A percentile compares a stretch with the other conserved stretches of the same genome.
Evolutionary conservation across 2,329 filamentous ascomycete genomes (phyloP).

Genomic region (Lecanoromycetidae sp.): DNA sequence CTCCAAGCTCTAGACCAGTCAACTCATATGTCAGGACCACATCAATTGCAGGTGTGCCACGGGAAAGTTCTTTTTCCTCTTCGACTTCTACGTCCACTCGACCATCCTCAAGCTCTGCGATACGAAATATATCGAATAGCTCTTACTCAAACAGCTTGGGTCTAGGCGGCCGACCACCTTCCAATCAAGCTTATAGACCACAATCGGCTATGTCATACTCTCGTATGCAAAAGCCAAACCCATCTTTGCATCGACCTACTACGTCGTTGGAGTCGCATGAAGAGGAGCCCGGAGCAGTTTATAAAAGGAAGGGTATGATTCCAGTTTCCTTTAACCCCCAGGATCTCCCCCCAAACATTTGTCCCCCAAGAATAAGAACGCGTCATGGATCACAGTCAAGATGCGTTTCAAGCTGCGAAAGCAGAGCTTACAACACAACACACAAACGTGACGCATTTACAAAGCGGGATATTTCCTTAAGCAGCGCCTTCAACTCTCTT

Average conservation of each 20-base stretch:
- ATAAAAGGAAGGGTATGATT: constrained; percentile 42
- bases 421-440: constrained; percentile 22
- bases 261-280: constrained; percentile 32
- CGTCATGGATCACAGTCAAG: constrained; percentile 22
- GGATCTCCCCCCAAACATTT: constrained; percentile 15
- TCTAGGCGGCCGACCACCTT: constrained; percentile 37
- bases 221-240: constrained; percentile 35
- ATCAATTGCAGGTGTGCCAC: constrained; percentile 28
- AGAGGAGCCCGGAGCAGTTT: constrained; percentile 25
- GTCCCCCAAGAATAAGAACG: constrained; percentile 15
- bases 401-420: constrained; percentile 22
- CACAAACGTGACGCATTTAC: too few relatives aligned
- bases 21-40: constrained; percentile 35
- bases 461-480: constrained; percentile 28
- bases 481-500: constrained; percentile 27
- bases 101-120: constrained; percentile 29
- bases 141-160: constrained; percentile 49
- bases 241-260: constrained; percentile 30
- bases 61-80: constrained; percentile 25
- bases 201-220: constrained; percentile 42
- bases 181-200: constrained; percentile 34
- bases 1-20: constrained; percentile 21
- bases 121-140: constrained; percentile 34
- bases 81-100: constrained; percentile 28
- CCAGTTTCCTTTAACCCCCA: constrained; percentile 23